These are phyloP conservation scores for Phyllachora maydis DNA, from an alignment of 2,329 filamentous ascomycete genomes.

Conservation along the genomic window DNA sequence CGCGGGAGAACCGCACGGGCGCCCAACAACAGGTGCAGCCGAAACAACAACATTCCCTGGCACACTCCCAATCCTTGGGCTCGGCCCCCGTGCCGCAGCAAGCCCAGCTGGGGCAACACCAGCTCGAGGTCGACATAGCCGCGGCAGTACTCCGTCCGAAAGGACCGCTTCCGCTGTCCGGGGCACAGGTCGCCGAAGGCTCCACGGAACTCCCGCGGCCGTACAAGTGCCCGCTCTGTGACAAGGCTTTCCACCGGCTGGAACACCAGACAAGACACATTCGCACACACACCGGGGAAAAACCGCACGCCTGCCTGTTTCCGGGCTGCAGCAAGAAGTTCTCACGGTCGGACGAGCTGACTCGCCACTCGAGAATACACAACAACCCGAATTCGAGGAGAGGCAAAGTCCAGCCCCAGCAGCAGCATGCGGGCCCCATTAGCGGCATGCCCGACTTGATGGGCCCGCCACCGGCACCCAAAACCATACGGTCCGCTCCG, in stretches of 20 bases:
- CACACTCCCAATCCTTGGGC: constrained; percentile 10
- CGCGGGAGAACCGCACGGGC: constrained; percentile 6
- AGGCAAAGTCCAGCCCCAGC: constrained; percentile 54
- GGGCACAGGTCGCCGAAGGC: constrained; percentile 39
- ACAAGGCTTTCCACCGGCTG: constrained; percentile 94
- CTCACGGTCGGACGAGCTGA: constrained; percentile 88
- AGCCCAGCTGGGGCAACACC: no score
- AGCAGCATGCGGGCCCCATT: no score
- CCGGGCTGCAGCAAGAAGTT: constrained; percentile 95
- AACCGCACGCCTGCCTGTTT: constrained; percentile 90
- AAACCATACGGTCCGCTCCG: constrained; percentile 74
- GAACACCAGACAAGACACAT: constrained; percentile 89
- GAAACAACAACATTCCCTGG: constrained; percentile 9
- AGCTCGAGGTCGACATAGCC: constrained; percentile 13
- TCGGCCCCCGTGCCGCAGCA: no score
- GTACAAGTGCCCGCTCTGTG: constrained; percentile 96
- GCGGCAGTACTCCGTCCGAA: constrained; percentile 37
- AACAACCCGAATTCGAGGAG: constrained; percentile 94
- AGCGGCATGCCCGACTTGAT: constrained; percentile 41
- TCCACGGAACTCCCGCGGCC: constrained; percentile 65
- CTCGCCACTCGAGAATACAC: constrained; percentile 92
- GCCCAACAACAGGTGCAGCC: constrained; percentile 6
- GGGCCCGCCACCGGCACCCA: constrained; percentile 53
- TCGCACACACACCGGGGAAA: constrained; percentile 92
- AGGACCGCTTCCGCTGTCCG: constrained; percentile 37